Percentiles rank a stretch among this genome's conserved stretches.
Evolutionary conservation across 1,139 yeast species (phyloP).

Genomic region (Saccharomyces hybrid): DNA sequence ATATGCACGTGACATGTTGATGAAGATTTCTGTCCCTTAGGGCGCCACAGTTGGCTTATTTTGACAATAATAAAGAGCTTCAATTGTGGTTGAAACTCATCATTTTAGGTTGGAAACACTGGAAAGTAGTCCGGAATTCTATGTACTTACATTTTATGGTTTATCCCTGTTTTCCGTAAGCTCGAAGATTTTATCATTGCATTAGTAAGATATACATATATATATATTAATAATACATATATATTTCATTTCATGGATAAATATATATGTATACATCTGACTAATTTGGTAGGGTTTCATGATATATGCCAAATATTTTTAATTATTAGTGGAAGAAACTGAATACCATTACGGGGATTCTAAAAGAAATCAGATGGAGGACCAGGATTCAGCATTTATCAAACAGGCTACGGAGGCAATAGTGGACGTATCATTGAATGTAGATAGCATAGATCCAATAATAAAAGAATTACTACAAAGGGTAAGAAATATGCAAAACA

Average conservation of each 20-base stretch:
- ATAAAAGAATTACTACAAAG: slow-evolving; percentile 21
- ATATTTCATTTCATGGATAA: background rate
- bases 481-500: slow-evolving; percentile 12
- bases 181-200: background rate
- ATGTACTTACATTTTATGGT: background rate
- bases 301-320: background rate
- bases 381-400: slow-evolving; percentile 21
- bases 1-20: background rate
- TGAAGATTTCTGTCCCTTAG: background rate
- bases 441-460: slow-evolving; percentile 23
- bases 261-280: background rate
- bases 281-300: background rate
- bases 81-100: background rate
- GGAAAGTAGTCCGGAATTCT: background rate
- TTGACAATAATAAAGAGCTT: background rate
- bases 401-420: slow-evolving; percentile 27
- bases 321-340: background rate
- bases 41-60: background rate
- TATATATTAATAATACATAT: background rate
- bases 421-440: slow-evolving; percentile 18
- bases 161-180: too few species aligned
- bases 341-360: background rate
- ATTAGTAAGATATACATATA: background rate
- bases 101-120: background rate
- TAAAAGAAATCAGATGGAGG: slow-evolving; percentile 9